Evolutionary conservation across 2,329 filamentous ascomycete species (phyloP).

Genomic region (Colletotrichum simmondsii): DNA sequence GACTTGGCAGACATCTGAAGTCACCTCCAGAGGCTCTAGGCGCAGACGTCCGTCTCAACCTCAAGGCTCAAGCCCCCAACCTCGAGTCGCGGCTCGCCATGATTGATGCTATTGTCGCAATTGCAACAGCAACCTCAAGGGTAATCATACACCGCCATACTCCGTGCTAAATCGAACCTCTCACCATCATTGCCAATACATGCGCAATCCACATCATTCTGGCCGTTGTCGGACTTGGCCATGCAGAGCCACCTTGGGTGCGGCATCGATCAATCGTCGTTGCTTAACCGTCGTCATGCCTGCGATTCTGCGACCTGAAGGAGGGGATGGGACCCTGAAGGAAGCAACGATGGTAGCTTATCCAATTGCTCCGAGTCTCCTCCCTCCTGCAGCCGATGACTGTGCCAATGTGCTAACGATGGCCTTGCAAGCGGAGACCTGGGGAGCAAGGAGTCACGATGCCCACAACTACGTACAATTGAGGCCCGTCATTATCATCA

Average conservation of each 20-base stretch:
- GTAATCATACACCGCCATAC: background rate
- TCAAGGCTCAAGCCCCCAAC: background rate
- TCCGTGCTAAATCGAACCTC: background rate
- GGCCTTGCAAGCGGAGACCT: conserved; percentile 24
- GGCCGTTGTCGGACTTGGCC: no score
- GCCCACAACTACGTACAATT: background rate
- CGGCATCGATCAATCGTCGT: background rate
- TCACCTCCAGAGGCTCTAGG: background rate
- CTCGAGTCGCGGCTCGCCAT: background rate
- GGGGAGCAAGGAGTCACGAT: background rate
- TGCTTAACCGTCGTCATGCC: background rate
- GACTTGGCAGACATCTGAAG: background rate
- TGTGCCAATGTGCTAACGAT: conserved; percentile 3
- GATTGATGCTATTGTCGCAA: background rate
- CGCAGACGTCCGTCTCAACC: no score
- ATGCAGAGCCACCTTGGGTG: background rate
- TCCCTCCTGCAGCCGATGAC: background rate
- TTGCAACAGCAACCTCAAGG: conserved; percentile 18
- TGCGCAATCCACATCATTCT: background rate
- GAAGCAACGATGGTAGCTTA: background rate
- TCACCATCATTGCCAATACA: conserved; percentile 2
- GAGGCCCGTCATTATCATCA: background rate
- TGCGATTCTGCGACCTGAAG: background rate
- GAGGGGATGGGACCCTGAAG: conserved; percentile 22
- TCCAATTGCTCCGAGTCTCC: background rate